These are phyloP conservation scores for Vitis hybrid DNA, from an alignment of 177 flowering plant genomes.

Conservation along the genomic window DNA sequence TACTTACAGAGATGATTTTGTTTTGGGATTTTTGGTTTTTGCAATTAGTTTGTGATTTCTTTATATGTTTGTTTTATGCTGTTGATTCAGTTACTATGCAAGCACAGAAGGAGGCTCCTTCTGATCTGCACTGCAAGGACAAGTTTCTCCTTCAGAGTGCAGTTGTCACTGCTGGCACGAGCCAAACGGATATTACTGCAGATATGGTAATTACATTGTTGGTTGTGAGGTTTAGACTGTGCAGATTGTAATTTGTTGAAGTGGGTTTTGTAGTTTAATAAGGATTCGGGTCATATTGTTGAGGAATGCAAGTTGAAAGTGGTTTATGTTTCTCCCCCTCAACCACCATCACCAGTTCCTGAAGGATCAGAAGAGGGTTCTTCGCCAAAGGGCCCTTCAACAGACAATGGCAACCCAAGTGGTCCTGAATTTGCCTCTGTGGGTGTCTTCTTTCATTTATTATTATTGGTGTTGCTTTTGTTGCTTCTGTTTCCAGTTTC, in stretches of 20 bases:
- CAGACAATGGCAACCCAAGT: conserved; percentile 45
- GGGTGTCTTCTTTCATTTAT: conserved; percentile 12
- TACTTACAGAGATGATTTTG: conserved; percentile 8
- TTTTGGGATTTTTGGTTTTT: background rate
- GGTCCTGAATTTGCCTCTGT: conserved; percentile 27
- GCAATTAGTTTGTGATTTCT: background rate
- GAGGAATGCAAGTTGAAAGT: conserved; percentile 71
- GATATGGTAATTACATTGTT: conserved; percentile 42
- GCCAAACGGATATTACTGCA: conserved; percentile 49
- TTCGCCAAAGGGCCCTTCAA: conserved; percentile 47
- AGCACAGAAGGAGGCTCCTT: conserved; percentile 62
- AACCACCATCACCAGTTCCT: conserved; percentile 60
- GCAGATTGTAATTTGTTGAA: conserved; percentile 10
- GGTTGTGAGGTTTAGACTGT: background rate
- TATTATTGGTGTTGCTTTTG: background rate
- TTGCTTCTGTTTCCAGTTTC: background rate
- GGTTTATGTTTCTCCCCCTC: conserved; percentile 58
- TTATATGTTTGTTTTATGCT: background rate
- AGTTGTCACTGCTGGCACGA: conserved; percentile 27
- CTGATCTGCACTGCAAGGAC: conserved; percentile 66
- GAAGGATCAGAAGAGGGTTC: conserved; percentile 63
- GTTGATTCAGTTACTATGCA: conserved; percentile 57
- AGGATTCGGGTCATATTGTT: conserved; percentile 56
- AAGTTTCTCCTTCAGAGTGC: conserved; percentile 73
- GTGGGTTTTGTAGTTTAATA: conserved; percentile 45